Conservation (phyloP, 257 asterid species). For the Nicotiana tabacum region DNA sequence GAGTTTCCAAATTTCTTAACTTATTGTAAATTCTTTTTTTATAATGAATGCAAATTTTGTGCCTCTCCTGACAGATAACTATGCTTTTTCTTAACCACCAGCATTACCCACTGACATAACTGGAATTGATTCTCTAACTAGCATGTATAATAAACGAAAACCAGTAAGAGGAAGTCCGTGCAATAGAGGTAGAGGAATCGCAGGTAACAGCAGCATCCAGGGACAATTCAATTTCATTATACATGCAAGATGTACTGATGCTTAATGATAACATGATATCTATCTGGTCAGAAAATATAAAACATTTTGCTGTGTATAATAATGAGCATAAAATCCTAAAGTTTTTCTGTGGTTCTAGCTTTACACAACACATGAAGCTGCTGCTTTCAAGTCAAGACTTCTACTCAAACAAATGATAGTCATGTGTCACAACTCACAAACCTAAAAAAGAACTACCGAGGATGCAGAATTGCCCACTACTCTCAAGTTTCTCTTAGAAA, state of each 20-base stretch:
- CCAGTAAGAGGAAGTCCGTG: not conserved
- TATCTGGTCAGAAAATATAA: not conserved
- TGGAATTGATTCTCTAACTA: not conserved
- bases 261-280: not conserved
- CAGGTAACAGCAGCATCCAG: not conserved
- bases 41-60: not conserved
- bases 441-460: not conserved
- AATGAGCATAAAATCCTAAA: conserved; percentile 6
- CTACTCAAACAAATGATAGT: not conserved
- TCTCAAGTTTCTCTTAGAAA: conserved; percentile 10
- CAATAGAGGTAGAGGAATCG: not conserved
- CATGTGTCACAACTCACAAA: not conserved
- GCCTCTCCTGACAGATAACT: not conserved
- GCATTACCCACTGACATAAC: not conserved
- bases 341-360: not conserved
- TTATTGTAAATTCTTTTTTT: not conserved
- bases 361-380: not conserved
- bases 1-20: not conserved
- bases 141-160: not conserved
- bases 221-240: not conserved
- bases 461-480: conserved; percentile 11
- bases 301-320: not conserved
- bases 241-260: not conserved
- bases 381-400: conserved; percentile 5
- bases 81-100: not conserved